phyloP scores from a whole-genome alignment of 1,284 basidiomycete genomes.

The Papiliotrema flavescens region DNA sequence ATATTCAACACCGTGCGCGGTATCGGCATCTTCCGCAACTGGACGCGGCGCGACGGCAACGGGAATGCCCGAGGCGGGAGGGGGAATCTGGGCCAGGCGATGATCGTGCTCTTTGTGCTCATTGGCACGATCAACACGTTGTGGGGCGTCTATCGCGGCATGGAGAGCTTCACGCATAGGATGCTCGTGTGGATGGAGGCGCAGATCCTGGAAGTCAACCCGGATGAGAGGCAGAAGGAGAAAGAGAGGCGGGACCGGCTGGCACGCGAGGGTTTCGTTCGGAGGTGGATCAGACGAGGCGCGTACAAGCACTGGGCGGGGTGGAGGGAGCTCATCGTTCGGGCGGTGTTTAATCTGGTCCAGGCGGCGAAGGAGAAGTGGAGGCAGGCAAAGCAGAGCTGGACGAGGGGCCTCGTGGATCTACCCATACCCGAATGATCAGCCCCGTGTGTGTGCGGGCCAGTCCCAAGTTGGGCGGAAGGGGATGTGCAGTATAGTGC shows the following conservation, averaged over 20 bases:
- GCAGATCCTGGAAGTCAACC: conserved; percentile 23
- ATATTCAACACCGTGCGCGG: conserved; percentile 39
- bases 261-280: background rate
- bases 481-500: too few species aligned
- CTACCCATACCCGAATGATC: background rate
- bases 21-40: conserved; percentile 27
- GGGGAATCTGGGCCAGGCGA: conserved; percentile 18
- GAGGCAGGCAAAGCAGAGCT: background rate
- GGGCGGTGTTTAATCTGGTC: background rate
- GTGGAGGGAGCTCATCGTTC: conserved; percentile 2
- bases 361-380: background rate
- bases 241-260: background rate
- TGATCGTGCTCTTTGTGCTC: conserved; percentile 34
- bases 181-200: conserved; percentile 40
- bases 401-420: background rate
- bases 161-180: conserved; percentile 19
- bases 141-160: conserved; percentile 27
- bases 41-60: conserved; percentile 5
- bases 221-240: background rate
- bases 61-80: conserved; percentile 6
- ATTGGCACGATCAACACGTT: conserved; percentile 38
- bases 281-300: background rate
- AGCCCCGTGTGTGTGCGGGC: too few species aligned
- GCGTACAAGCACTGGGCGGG: background rate
- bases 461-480: too few species aligned